Percentiles rank a stretch among this genome's conserved stretches.
phyloP scores from a whole-genome alignment of 495 filamentous ascomycete genomes.

The Oleoguttula mirabilis region DNA sequence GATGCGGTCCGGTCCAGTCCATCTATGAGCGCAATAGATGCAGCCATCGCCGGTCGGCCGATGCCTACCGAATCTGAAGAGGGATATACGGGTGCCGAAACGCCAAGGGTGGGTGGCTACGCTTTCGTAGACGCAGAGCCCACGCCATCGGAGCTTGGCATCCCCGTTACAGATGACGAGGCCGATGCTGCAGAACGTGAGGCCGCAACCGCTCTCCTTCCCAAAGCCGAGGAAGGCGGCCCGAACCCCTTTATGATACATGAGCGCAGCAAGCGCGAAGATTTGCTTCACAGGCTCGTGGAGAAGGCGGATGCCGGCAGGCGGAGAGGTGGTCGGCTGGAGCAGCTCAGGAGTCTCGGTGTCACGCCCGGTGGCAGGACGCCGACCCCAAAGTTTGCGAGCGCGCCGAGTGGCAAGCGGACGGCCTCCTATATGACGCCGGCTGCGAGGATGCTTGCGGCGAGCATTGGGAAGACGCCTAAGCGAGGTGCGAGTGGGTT shows the following conservation, averaged over 20 bases:
- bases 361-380: conserved; percentile 34
- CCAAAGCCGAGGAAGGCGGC: conserved; percentile 41
- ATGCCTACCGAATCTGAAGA: conserved; percentile 53
- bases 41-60: conserved; percentile 70
- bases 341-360: conserved; percentile 24
- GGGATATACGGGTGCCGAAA: conserved; percentile 53
- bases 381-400: conserved; percentile 60
- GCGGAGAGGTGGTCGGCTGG: conserved; percentile 42
- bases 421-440: conserved; percentile 49
- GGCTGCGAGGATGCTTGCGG: conserved; percentile 67
- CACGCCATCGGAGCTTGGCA: conserved; percentile 23
- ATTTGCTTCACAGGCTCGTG: conserved; percentile 81
- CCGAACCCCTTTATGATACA: conserved; percentile 75
- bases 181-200: conserved; percentile 18
- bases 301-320: conserved; percentile 55
- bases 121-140: conserved; percentile 75
- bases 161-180: conserved; percentile 15
- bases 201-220: conserved; percentile 27
- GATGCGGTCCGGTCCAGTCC: conserved; percentile 54
- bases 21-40: conserved; percentile 70
- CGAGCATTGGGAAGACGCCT: conserved; percentile 34
- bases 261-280: conserved; percentile 65
- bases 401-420: conserved; percentile 23
- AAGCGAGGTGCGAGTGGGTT: conserved; percentile 35
- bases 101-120: conserved; percentile 83